These are phyloP conservation scores for Talaromyces albobiverticillius DNA, from an alignment of 2,329 filamentous ascomycete genomes.

Conservation along the genomic window DNA sequence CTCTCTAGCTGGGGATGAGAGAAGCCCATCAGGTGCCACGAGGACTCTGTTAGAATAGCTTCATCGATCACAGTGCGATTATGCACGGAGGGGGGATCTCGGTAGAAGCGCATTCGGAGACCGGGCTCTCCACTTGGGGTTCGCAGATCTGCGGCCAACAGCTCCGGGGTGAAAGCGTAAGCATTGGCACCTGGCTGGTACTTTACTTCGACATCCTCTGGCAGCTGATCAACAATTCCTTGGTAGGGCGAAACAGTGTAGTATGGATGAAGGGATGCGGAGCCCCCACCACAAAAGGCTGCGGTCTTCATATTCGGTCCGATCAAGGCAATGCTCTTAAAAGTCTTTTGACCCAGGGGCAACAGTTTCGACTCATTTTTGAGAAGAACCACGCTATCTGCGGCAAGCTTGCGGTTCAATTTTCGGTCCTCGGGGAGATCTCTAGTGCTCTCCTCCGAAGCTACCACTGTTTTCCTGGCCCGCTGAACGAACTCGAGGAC, in stretches of 20 bases:
- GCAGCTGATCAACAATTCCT: constrained; percentile 30
- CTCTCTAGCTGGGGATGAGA: constrained; percentile 50
- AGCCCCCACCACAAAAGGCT: constrained; percentile 60
- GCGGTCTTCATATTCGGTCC: constrained; percentile 52
- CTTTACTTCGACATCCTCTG: constrained; percentile 46
- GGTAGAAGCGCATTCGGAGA: too few species aligned
- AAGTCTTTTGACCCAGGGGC: constrained; percentile 50
- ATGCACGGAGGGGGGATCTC: too few species aligned
- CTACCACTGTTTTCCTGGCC: background rate
- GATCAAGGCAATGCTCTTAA: constrained; percentile 52
- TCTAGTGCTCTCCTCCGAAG: background rate
- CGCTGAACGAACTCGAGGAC: background rate
- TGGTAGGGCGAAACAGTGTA: constrained; percentile 44
- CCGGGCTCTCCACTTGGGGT: constrained; percentile 43
- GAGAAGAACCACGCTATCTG: background rate
- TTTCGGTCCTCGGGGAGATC: background rate
- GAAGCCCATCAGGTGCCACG: constrained; percentile 53
- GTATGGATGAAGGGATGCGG: constrained; percentile 52
- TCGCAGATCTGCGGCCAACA: constrained; percentile 37
- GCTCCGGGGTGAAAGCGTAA: too few species aligned
- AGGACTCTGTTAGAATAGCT: too few species aligned
- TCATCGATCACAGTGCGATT: too few species aligned
- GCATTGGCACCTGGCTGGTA: constrained; percentile 64
- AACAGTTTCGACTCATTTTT: background rate
- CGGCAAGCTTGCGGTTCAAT: background rate